Conservation (phyloP, 2,329 filamentous ascomycete genomes). For the Ilyonectria robusta region DNA sequence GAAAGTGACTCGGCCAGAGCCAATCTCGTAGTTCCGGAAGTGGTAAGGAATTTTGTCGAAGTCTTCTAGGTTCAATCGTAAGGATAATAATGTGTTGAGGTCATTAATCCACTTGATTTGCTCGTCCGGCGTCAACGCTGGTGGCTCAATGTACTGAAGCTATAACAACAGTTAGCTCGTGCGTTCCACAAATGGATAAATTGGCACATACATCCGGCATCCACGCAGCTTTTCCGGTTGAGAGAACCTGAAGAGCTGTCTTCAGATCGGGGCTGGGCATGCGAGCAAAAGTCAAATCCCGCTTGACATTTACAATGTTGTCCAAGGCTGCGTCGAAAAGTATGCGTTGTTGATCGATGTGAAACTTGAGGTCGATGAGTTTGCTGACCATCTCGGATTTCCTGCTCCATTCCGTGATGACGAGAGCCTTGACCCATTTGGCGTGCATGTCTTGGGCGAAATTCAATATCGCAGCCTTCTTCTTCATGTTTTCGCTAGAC, state of each 20-base stretch:
- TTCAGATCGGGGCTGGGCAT: conserved; percentile 92
- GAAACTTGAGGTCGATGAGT: conserved; percentile 87
- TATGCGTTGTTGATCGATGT: conserved; percentile 75
- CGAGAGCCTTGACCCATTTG: conserved; percentile 93
- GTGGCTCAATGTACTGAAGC: conserved; percentile 83
- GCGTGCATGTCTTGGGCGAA: conserved; percentile 86
- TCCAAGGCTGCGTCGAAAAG: conserved; percentile 73
- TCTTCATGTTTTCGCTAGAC: conserved; percentile 77
- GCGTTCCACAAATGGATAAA: not conserved
- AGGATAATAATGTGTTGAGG: conserved; percentile 85
- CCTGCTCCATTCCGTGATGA: conserved; percentile 91
- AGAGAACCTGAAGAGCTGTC: conserved; percentile 88
- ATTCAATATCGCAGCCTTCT: conserved; percentile 81
- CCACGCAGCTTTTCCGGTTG: conserved; percentile 82
- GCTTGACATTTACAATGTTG: conserved; percentile 79
- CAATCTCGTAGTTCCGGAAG: conserved; percentile 83
- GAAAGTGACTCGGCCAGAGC: conserved; percentile 92
- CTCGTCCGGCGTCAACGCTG: conserved; percentile 78
- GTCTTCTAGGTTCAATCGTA: conserved; percentile 89
- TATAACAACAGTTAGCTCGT: conserved; percentile 58
- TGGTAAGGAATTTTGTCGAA: conserved; percentile 80
- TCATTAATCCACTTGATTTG: conserved; percentile 82
- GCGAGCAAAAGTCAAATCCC: conserved; percentile 78
- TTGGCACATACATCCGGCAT: conserved; percentile 78
- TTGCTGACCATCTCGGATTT: conserved; percentile 84